These are phyloP conservation scores for Anthracocystis panici-leucophaei DNA, from an alignment of 1,284 basidiomycete genomes.

Conservation along the genomic window DNA sequence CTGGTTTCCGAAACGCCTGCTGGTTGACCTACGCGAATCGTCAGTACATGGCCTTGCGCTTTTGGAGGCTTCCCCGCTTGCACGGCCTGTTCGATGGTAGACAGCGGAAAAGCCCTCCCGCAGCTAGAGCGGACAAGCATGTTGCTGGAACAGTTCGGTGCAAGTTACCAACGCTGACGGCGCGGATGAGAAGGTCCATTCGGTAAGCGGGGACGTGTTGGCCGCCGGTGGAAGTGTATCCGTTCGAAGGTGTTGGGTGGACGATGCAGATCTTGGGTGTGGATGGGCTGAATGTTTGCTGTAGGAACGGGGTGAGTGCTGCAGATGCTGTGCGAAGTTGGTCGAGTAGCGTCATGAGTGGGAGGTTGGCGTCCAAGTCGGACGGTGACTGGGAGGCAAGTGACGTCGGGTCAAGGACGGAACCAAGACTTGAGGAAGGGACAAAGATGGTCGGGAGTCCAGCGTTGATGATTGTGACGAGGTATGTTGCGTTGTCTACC, in stretches of 20 bases:
- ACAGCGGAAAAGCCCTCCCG: constrained; percentile 36
- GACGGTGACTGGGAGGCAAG: constrained; percentile 22
- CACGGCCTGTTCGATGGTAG: constrained; percentile 44
- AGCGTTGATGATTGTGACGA: constrained; percentile 60
- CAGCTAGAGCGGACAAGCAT: constrained; percentile 61
- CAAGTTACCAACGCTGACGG: constrained; percentile 61
- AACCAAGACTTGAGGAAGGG: constrained; percentile 32
- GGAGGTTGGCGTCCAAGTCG: constrained; percentile 51
- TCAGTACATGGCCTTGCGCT: constrained; percentile 12
- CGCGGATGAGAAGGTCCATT: constrained; percentile 60
- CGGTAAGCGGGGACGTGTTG: constrained; percentile 13
- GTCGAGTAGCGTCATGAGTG: constrained; percentile 52
- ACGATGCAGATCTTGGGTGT: constrained; percentile 68
- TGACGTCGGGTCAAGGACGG: constrained; percentile 24
- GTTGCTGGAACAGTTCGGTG: constrained; percentile 66
- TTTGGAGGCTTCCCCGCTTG: constrained; percentile 1
- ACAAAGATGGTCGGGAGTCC: constrained; percentile 66
- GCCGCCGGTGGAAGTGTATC: constrained; percentile 58
- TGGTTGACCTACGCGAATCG: constrained; percentile 64
- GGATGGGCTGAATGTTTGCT: constrained; percentile 43
- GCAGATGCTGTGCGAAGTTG: constrained; percentile 47
- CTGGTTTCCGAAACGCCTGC: constrained; percentile 60
- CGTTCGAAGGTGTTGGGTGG: constrained; percentile 29
- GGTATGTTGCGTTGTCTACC: constrained; percentile 19
- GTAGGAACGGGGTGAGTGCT: constrained; percentile 32